phyloP scores from a whole-genome alignment of 1,284 basidiomycete genomes.

The Boletellus dicymbophilus region DNA sequence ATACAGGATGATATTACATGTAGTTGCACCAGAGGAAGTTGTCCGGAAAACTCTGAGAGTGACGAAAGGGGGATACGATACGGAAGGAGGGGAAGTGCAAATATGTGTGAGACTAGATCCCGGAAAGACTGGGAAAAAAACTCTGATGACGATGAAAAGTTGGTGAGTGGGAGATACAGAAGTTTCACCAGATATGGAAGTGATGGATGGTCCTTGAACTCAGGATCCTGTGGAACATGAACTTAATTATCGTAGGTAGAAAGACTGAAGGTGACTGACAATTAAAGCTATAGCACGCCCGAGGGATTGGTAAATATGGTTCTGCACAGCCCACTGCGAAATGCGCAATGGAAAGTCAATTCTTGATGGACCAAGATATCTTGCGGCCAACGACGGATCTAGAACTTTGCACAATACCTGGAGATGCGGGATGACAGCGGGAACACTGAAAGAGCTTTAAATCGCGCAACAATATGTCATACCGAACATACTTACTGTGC shows the following conservation, averaged over 20 bases:
- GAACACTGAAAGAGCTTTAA: constrained; percentile 28
- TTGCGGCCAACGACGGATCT: constrained; percentile 9
- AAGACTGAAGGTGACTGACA: constrained; percentile 18
- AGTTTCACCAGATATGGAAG: constrained; percentile 35
- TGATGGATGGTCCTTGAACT: constrained; percentile 29
- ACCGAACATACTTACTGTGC: constrained; percentile 43
- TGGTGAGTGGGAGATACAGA: constrained; percentile 25
- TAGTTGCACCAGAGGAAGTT: constrained; percentile 45
- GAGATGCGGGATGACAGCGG: constrained; percentile 24
- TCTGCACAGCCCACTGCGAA: constrained; percentile 16
- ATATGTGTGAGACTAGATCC: constrained; percentile 47
- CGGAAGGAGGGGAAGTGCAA: constrained; percentile 65
- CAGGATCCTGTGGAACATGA: constrained; percentile 19
- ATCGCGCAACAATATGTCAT: neutral
- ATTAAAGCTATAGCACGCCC: constrained; percentile 21
- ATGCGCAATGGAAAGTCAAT: constrained; percentile 15
- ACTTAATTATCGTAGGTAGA: constrained; percentile 1
- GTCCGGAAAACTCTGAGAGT: constrained; percentile 45
- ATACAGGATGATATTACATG: constrained; percentile 29
- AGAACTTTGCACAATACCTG: constrained; percentile 31
- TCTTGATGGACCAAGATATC: constrained; percentile 11
- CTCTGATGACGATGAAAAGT: constrained; percentile 33
- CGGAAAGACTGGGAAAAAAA: constrained; percentile 35
- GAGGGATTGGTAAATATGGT: constrained; percentile 20
- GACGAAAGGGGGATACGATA: constrained; percentile 63